A percentile compares a stretch with the other conserved stretches of the same genome.
These are phyloP conservation scores for Coemansia sp. DNA, from an alignment of 192 early-diverging fungal species.

Conservation along the genomic window DNA sequence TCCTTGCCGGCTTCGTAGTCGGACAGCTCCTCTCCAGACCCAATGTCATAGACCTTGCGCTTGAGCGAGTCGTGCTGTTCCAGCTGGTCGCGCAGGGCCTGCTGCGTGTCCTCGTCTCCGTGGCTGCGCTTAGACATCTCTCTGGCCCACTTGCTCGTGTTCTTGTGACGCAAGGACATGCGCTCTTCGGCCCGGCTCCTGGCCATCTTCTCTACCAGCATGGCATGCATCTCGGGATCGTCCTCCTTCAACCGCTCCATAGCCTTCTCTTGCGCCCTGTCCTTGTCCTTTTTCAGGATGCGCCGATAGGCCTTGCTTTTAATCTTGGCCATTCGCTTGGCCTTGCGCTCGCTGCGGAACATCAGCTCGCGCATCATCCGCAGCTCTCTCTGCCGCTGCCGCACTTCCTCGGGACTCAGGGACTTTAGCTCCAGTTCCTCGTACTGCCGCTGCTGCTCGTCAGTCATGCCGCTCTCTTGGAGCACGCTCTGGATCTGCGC, in stretches of 20 bases:
- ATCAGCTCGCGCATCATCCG: conserved; percentile 89
- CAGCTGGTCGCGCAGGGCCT: conserved; percentile 84
- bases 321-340: conserved; percentile 92
- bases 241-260: conserved; percentile 64
- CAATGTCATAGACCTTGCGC: conserved; percentile 76
- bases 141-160: conserved; percentile 95
- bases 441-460: conserved; percentile 74
- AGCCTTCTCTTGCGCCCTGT: conserved; percentile 60
- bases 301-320: conserved; percentile 95
- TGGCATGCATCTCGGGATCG: conserved; percentile 61
- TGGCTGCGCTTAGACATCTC: conserved; percentile 62
- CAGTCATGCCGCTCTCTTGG: conserved; percentile 65
- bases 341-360: conserved; percentile 90
- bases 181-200: conserved; percentile 79
- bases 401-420: conserved; percentile 78
- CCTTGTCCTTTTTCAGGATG: conserved; percentile 79
- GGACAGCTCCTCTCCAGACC: conserved; percentile 56
- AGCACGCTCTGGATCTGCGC: conserved; percentile 71
- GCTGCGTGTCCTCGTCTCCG: conserved; percentile 62
- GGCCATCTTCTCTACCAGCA: conserved; percentile 43
- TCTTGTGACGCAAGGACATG: conserved; percentile 91
- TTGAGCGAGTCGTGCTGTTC: conserved; percentile 71
- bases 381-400: conserved; percentile 70
- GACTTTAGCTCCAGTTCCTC: conserved; percentile 87
- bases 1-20: conserved; percentile 52